A percentile compares a stretch with the other conserved stretches of the same genome.
These are phyloP conservation scores for Hyaloperonospora arabidopsidis DNA, from an alignment of 352 stramenopile species.

Conservation along the genomic window DNA sequence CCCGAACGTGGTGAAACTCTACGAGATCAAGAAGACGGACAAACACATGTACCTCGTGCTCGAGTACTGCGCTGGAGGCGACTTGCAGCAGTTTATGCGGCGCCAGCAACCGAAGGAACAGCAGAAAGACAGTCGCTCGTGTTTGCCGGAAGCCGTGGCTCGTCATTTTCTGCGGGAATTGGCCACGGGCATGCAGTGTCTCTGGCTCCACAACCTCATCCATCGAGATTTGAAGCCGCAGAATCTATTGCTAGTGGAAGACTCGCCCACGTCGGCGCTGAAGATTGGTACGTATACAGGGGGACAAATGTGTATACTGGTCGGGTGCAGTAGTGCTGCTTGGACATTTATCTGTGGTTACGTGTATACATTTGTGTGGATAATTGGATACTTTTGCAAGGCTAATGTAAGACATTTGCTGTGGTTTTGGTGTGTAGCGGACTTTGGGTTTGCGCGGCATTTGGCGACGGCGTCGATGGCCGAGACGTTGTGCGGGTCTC, in stretches of 20 bases:
- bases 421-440: constrained; percentile 30
- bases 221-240: constrained; percentile 92
- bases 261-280: constrained; percentile 40
- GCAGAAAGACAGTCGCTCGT: constrained; percentile 2
- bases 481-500: constrained; percentile 93
- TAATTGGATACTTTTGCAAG: no score
- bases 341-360: constrained; percentile 6
- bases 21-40: constrained; percentile 93
- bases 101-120: constrained; percentile 16
- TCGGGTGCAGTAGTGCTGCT: no score
- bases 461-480: constrained; percentile 87
- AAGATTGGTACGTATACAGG: constrained; percentile 72
- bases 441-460: constrained; percentile 96
- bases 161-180: constrained; percentile 61
- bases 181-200: constrained; percentile 60
- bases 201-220: constrained; percentile 76
- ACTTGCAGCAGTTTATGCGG: constrained; percentile 92
- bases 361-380: constrained; percentile 3
- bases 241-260: constrained; percentile 89
- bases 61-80: constrained; percentile 93
- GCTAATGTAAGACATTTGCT: no score
- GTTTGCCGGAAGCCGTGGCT: constrained; percentile 34
- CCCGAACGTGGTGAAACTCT: constrained; percentile 93
- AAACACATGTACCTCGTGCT: constrained; percentile 95
- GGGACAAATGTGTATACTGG: no score